Evolutionary conservation across 208 protist species (phyloP).

Genomic region (Novymonas esmeraldas): DNA sequence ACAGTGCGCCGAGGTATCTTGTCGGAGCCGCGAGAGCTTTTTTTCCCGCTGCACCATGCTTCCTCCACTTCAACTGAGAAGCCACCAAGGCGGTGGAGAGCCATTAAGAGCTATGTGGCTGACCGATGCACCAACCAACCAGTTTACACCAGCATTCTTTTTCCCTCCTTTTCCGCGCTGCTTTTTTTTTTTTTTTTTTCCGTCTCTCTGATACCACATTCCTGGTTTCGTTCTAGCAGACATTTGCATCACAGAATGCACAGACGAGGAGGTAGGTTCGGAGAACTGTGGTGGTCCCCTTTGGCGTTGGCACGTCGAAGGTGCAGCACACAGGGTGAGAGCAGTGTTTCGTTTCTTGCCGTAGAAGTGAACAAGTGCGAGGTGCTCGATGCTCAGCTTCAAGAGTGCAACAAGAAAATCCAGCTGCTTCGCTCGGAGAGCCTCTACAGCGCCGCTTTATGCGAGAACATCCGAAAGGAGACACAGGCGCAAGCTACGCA

Average conservation of each 20-base stretch:
- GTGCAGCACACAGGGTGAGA: conserved; percentile 3
- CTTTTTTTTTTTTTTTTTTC: not conserved
- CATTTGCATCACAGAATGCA: conserved; percentile 6
- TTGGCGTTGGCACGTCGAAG: not conserved
- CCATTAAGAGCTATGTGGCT: too few species aligned
- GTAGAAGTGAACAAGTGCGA: conserved; percentile 20
- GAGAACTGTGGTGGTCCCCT: too few species aligned
- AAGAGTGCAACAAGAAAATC: conserved; percentile 29
- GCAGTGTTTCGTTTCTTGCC: not conserved
- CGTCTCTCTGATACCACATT: too few species aligned
- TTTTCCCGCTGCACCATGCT: too few species aligned
- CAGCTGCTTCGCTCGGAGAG: conserved; percentile 45
- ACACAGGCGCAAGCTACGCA: conserved; percentile 26
- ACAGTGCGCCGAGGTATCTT: too few species aligned
- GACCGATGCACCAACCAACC: too few species aligned
- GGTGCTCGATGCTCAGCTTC: conserved; percentile 14
- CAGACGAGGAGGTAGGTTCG: conserved; percentile 1
- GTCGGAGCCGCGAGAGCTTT: too few species aligned
- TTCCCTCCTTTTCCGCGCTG: not conserved
- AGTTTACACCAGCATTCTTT: too few species aligned
- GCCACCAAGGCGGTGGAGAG: too few species aligned
- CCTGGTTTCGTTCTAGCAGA: too few species aligned
- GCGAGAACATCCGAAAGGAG: conserved; percentile 62
- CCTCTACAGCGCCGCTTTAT: conserved; percentile 58
- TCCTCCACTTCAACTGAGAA: too few species aligned